Conservation (phyloP, 2,329 filamentous ascomycete species). For the Colletotrichum musae region DNA sequence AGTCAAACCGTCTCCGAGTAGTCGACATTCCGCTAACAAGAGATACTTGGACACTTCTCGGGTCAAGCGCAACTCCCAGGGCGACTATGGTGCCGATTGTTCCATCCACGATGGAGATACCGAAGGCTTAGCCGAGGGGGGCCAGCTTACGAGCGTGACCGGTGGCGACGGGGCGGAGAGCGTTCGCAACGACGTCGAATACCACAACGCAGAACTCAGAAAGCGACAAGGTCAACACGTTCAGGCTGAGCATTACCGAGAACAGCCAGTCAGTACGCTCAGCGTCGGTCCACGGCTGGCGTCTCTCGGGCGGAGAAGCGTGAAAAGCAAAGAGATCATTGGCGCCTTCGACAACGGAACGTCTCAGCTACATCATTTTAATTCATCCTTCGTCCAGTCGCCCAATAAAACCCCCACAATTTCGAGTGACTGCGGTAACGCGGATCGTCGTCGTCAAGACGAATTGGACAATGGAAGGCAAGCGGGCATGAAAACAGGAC, state of each 20-base stretch:
- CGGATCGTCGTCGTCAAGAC: background rate
- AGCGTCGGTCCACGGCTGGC: conserved; percentile 53
- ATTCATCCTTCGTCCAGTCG: background rate
- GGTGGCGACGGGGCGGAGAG: too few species aligned
- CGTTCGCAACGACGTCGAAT: too few species aligned
- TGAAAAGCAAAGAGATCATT: conserved; percentile 64
- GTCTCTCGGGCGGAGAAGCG: conserved; percentile 57
- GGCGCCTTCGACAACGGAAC: conserved; percentile 49
- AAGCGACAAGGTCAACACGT: background rate
- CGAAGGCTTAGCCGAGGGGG: too few species aligned
- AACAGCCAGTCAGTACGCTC: background rate
- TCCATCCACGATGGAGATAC: too few species aligned
- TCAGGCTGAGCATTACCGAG: background rate
- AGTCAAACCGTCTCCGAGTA: background rate
- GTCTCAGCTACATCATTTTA: background rate
- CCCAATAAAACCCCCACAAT: background rate
- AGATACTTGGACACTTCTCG: background rate
- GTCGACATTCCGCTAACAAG: background rate
- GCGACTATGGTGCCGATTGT: too few species aligned
- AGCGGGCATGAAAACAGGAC: background rate
- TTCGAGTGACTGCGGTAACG: background rate
- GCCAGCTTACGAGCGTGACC: too few species aligned
- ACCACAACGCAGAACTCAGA: background rate
- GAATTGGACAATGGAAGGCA: background rate
- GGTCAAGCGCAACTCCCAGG: too few species aligned